phyloP scores from a whole-genome alignment of 805 yeast species.

The Babjeviella inositovora region DNA sequence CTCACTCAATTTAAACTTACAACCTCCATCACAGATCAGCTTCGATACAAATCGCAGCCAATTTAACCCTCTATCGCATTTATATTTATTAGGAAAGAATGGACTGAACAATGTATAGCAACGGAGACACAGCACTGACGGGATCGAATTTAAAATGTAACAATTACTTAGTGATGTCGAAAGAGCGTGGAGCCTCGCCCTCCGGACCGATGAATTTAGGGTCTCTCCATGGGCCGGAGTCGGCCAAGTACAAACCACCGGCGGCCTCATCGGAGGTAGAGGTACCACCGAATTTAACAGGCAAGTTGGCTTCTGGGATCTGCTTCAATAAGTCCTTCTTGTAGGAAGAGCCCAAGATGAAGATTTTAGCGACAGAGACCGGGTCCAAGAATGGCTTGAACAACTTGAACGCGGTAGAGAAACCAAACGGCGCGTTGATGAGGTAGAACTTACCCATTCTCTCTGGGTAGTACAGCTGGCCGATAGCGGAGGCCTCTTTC shows the following conservation, averaged over 20 bases:
- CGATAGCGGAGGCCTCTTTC: constrained; percentile 83
- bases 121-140: too few species aligned
- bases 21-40: too few species aligned
- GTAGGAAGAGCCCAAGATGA: constrained; percentile 69
- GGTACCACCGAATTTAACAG: constrained; percentile 78
- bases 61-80: too few species aligned
- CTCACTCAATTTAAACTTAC: too few species aligned
- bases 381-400: constrained; percentile 95
- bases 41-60: too few species aligned
- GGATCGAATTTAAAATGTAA: too few species aligned
- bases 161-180: too few species aligned
- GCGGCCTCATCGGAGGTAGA: constrained; percentile 49
- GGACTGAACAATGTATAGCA: too few species aligned
- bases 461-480: constrained; percentile 97
- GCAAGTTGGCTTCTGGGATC: constrained; percentile 87
- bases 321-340: constrained; percentile 76
- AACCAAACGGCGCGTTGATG: constrained; percentile 95
- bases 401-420: constrained; percentile 80
- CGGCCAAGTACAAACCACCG: constrained; percentile 76
- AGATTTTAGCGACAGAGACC: constrained; percentile 90
- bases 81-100: too few species aligned
- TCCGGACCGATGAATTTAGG: constrained; percentile 81
- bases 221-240: constrained; percentile 97
- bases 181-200: constrained; percentile 74
- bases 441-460: constrained; percentile 97